These are phyloP conservation scores for Candida krabiensis DNA, from an alignment of 805 yeast species.

Conservation along the genomic window DNA sequence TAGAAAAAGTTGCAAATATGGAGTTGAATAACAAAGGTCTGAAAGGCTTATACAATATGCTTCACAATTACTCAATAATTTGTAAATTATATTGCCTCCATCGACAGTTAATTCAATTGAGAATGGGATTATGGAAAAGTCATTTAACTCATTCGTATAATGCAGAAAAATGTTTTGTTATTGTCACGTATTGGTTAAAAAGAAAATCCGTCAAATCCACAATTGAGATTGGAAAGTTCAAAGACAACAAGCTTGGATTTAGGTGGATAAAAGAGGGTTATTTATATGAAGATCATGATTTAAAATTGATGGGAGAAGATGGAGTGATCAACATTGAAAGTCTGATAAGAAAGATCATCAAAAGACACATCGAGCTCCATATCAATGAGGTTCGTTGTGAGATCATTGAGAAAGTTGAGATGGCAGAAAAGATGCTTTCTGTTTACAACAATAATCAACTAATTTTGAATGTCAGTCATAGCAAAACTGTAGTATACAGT, in stretches of 20 bases:
- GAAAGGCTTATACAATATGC: conserved; percentile 51
- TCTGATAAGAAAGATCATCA: conserved; percentile 38
- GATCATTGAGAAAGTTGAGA: conserved; percentile 27
- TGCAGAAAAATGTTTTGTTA: conserved; percentile 52
- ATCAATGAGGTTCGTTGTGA: conserved; percentile 34
- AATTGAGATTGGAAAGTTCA: conserved; percentile 60
- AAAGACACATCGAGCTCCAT: conserved; percentile 39
- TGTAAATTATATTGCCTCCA: conserved; percentile 63
- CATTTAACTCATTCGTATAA: conserved; percentile 58
- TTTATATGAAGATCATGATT: conserved; percentile 19
- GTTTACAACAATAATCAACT: conserved; percentile 25
- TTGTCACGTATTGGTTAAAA: conserved; percentile 65
- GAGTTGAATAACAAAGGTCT: conserved; percentile 48
- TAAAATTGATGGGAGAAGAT: conserved; percentile 34
- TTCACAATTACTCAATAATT: conserved; percentile 61
- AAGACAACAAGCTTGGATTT: conserved; percentile 47
- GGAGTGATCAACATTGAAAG: conserved; percentile 37
- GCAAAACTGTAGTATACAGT: conserved; percentile 29
- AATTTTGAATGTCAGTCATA: conserved; percentile 29
- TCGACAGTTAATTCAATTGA: conserved; percentile 52
- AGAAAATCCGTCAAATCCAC: conserved; percentile 50
- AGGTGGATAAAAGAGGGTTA: conserved; percentile 64
- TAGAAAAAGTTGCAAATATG: conserved; percentile 59
- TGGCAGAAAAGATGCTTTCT: conserved; percentile 30
- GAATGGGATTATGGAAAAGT: conserved; percentile 56